Conservation (phyloP, 768 basidiomycete genomes). For the Tephrocybe sp. region DNA sequence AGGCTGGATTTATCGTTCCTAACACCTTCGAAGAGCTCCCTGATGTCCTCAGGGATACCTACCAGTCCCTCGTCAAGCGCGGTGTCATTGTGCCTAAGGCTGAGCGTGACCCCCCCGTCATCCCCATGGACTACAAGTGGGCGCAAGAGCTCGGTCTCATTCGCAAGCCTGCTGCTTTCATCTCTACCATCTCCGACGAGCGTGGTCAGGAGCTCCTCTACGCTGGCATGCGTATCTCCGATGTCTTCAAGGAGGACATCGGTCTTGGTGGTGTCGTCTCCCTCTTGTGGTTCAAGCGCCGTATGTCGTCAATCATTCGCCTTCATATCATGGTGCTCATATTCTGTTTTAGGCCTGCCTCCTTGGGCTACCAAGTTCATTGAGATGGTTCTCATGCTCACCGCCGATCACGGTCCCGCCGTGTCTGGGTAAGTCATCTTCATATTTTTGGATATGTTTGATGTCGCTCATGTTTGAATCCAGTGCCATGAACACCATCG, state of each 20-base stretch:
- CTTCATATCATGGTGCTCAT: not conserved
- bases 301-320: slow-evolving; percentile 28
- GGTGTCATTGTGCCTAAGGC: slow-evolving; percentile 67
- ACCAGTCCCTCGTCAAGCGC: slow-evolving; percentile 70
- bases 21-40: slow-evolving; percentile 98
- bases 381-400: slow-evolving; percentile 99
- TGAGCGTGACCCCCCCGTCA: slow-evolving; percentile 89
- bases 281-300: slow-evolving; percentile 97
- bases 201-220: slow-evolving; percentile 98
- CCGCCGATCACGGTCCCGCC: slow-evolving; percentile 96
- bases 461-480: not conserved
- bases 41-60: slow-evolving; percentile 76
- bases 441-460: slow-evolving; percentile 1
- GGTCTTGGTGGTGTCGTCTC: slow-evolving; percentile 96
- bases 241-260: slow-evolving; percentile 97
- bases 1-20: slow-evolving; percentile 94
- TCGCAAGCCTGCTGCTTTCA: slow-evolving; percentile 97
- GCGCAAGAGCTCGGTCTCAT: slow-evolving; percentile 97
- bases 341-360: slow-evolving; percentile 51
- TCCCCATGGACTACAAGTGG: slow-evolving; percentile 99
- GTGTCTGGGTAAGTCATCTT: slow-evolving; percentile 65
- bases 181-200: slow-evolving; percentile 99
- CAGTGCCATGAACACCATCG: slow-evolving; percentile 97
- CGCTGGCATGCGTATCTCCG: slow-evolving; percentile 97
- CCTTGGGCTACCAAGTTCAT: slow-evolving; percentile 97